These are phyloP conservation scores for Sphagnum contortum DNA, from an alignment of 225 moss, liverwort and hornwort species.

Conservation along the genomic window DNA sequence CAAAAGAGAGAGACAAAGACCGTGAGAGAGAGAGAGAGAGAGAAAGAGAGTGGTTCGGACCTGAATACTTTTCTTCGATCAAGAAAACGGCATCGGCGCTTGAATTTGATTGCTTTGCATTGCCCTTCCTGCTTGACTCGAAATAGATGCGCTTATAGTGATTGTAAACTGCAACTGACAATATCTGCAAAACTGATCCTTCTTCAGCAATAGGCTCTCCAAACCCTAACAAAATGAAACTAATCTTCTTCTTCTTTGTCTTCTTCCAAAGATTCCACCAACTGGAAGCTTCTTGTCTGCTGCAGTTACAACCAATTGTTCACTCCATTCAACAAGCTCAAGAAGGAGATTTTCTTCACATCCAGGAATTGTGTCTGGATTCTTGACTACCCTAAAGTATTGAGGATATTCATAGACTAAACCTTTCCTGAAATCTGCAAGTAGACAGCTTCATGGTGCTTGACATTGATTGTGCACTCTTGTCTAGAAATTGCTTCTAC, in stretches of 20 bases:
- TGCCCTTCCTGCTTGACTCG: too few relatives aligned
- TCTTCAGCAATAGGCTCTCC: too few relatives aligned
- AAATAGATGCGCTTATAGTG: too few relatives aligned
- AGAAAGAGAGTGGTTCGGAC: neutral
- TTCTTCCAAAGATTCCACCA: too few relatives aligned
- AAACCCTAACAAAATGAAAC: too few relatives aligned
- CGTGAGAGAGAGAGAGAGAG: too few relatives aligned
- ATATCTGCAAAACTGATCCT: too few relatives aligned
- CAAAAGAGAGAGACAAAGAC: neutral
- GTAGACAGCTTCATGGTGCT: constrained; percentile 54
- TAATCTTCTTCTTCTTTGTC: too few relatives aligned
- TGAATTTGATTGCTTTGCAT: too few relatives aligned
- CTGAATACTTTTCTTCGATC: too few relatives aligned
- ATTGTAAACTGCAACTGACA: too few relatives aligned
- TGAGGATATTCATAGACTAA: constrained; percentile 59
- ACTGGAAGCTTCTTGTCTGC: constrained; percentile 38
- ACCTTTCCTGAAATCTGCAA: constrained; percentile 62
- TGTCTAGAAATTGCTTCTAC: constrained; percentile 55
- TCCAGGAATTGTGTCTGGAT: constrained; percentile 7
- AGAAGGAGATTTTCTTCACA: constrained; percentile 39
- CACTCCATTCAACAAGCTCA: constrained; percentile 82
- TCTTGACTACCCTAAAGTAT: constrained; percentile 64
- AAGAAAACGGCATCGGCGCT: too few relatives aligned
- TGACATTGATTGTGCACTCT: constrained; percentile 72
- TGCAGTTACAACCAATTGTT: constrained; percentile 59